phyloP scores from a whole-genome alignment of 1,284 basidiomycete species.

The Fistulinella staudtii region DNA sequence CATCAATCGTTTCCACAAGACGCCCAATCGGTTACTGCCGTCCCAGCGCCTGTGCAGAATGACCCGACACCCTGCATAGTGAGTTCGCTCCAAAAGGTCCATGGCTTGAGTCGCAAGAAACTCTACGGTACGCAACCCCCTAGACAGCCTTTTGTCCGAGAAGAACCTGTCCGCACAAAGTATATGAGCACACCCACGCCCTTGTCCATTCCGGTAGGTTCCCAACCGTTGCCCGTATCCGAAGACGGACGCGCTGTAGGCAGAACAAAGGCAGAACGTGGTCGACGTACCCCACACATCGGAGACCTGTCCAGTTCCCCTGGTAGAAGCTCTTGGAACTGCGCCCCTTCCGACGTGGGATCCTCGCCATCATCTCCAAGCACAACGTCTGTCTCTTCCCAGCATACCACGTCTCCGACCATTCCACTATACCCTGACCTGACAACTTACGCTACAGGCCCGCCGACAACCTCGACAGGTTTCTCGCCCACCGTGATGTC shows the following conservation, averaged over 20 bases:
- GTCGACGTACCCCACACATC: constrained; percentile 17
- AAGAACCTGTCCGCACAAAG: constrained; percentile 37
- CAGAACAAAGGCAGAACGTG: constrained; percentile 26
- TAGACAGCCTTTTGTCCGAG: constrained; percentile 49
- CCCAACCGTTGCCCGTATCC: constrained; percentile 21
- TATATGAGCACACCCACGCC: constrained; percentile 32
- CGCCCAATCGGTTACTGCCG: constrained; percentile 8
- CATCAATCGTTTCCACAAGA: constrained; percentile 33
- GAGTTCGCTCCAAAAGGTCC: constrained; percentile 52
- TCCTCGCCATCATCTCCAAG: constrained; percentile 27
- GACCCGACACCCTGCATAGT: constrained; percentile 42
- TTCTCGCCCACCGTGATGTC: constrained; percentile 15
- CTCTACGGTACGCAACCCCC: constrained; percentile 50
- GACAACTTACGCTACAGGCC: constrained; percentile 13
- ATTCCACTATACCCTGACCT: constrained; percentile 24
- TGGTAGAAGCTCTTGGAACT: constrained; percentile 23
- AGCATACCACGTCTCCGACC: constrained; percentile 21
- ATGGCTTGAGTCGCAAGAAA: constrained; percentile 61
- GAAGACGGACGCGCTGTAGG: constrained; percentile 21
- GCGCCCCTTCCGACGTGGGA: constrained; percentile 21
- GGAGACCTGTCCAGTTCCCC: constrained; percentile 17
- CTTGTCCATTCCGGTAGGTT: constrained; percentile 32
- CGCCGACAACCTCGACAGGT: constrained; percentile 8
- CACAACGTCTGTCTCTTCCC: constrained; percentile 20
- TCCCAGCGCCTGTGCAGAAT: constrained; percentile 5